Evolutionary conservation across 2,329 filamentous ascomycete genomes (phyloP).

Genomic region (Phoma sp.): DNA sequence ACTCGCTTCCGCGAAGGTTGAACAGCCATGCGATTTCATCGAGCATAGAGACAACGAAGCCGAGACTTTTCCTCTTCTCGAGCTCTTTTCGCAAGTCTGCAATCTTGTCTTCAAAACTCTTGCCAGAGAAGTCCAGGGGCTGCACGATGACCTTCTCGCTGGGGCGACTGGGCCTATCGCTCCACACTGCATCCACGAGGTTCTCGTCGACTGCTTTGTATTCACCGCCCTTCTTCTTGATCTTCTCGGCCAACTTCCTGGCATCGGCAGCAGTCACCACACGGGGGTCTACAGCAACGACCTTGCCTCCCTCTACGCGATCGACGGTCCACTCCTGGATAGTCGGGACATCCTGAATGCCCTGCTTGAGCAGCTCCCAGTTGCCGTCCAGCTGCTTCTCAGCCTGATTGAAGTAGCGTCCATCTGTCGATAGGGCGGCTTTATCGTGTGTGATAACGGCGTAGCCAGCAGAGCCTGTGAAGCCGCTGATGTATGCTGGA

Average conservation of each 20-base stretch:
- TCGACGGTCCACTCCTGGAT: slow-evolving; percentile 96
- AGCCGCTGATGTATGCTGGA: slow-evolving; percentile 84
- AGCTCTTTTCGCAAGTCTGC: slow-evolving; percentile 87
- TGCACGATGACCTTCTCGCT: slow-evolving; percentile 77
- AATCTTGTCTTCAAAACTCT: slow-evolving; percentile 81
- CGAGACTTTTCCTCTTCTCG: slow-evolving; percentile 84
- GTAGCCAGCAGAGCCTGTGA: slow-evolving; percentile 92
- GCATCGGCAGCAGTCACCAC: slow-evolving; percentile 78
- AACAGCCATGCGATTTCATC: slow-evolving; percentile 99
- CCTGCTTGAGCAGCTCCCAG: slow-evolving; percentile 91
- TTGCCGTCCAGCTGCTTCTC: slow-evolving; percentile 87
- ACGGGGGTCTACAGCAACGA: slow-evolving; percentile 88
- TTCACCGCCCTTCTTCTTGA: slow-evolving; percentile 84
- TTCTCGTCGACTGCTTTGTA: slow-evolving; percentile 80
- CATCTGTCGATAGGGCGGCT: slow-evolving; percentile 91
- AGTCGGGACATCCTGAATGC: slow-evolving; percentile 89
- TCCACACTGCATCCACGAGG: slow-evolving; percentile 92
- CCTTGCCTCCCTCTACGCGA: slow-evolving; percentile 83
- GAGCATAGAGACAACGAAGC: slow-evolving; percentile 90
- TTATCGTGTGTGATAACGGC: slow-evolving; percentile 86
- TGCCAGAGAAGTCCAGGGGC: slow-evolving; percentile 76
- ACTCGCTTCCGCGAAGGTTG: slow-evolving; percentile 90
- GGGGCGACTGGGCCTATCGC: slow-evolving; percentile 72
- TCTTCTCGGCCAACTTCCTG: slow-evolving; percentile 79
- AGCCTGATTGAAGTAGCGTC: slow-evolving; percentile 97